Conservation (phyloP, 345 rosid species). For the Balakata baccata region DNA sequence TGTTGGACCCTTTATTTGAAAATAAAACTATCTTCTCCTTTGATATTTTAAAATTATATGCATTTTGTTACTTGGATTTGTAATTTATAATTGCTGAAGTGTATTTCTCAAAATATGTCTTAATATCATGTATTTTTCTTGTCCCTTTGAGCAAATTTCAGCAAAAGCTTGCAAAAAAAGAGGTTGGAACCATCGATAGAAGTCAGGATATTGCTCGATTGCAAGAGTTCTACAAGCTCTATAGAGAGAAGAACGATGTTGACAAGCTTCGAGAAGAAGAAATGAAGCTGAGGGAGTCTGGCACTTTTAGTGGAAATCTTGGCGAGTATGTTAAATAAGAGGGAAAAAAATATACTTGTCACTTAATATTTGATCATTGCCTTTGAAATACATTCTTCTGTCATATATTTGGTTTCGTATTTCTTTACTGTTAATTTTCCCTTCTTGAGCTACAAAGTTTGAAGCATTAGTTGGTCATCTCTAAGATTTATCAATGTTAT, state of each 20-base stretch:
- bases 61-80: not conserved
- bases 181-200: constrained; percentile 80
- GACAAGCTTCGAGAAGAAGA: constrained; percentile 78
- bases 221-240: constrained; percentile 77
- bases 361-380: not conserved
- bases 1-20: not conserved
- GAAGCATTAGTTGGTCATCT: not conserved
- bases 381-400: not conserved
- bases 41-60: not conserved
- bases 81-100: not conserved
- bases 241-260: constrained; percentile 73
- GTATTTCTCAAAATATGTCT: not conserved
- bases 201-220: constrained; percentile 76
- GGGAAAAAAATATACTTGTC: not conserved
- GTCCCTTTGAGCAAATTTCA: constrained; percentile 35
- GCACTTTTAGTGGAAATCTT: constrained; percentile 55
- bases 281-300: constrained; percentile 73
- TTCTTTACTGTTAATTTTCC: no score
- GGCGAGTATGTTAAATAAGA: constrained; percentile 61
- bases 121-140: constrained; percentile 7
- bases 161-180: constrained; percentile 98
- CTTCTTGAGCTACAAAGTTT: not conserved
- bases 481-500: not conserved
- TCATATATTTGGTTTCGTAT: not conserved
- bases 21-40: not conserved